Evolutionary conservation across 805 yeast genomes (phyloP).

Genomic region (Wilhelminamyces savonicus): DNA sequence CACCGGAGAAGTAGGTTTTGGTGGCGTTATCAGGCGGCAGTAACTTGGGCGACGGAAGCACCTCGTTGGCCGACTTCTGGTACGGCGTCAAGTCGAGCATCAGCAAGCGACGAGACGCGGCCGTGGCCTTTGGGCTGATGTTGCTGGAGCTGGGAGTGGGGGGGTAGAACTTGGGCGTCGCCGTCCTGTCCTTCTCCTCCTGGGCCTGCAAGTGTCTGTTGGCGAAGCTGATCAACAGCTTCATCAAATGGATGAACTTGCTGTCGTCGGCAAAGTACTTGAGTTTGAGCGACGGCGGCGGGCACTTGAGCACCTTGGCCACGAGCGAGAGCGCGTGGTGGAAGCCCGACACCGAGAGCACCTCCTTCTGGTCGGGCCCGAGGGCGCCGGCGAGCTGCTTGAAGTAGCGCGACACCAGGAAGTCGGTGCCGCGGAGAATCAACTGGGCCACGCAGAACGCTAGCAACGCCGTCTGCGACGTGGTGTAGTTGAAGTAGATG

Average conservation of each 20-base stretch:
- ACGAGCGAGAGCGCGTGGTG: slow-evolving; percentile 11
- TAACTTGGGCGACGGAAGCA: slow-evolving; percentile 11
- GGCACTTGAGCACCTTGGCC: slow-evolving; percentile 34
- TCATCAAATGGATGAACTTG: slow-evolving; percentile 32
- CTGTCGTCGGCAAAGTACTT: slow-evolving; percentile 37
- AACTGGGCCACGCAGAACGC: slow-evolving; percentile 7
- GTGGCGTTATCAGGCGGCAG: slow-evolving; percentile 14
- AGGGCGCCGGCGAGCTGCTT: slow-evolving; percentile 7
- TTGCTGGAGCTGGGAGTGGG: slow-evolving; percentile 14
- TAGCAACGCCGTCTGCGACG: slow-evolving; percentile 41
- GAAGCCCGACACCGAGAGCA: slow-evolving; percentile 10
- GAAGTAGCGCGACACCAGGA: slow-evolving; percentile 14
- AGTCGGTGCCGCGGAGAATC: slow-evolving; percentile 12
- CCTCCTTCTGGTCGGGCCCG: slow-evolving; percentile 8
- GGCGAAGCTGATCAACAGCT: slow-evolving; percentile 24
- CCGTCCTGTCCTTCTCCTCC: slow-evolving; percentile 13
- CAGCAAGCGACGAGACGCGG: too few relatives aligned
- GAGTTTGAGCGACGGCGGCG: slow-evolving; percentile 40
- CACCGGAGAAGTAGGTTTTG: too few relatives aligned
- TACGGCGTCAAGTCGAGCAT: too few relatives aligned
- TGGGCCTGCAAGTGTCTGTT: slow-evolving; percentile 13
- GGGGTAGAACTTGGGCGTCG: slow-evolving; percentile 26
- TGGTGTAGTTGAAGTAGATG: slow-evolving; percentile 49
- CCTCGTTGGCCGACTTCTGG: background rate
- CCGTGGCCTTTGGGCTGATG: too few relatives aligned